phyloP scores from a whole-genome alignment of 768 basidiomycete genomes.

The Cystobasidiopsis lactophilus region DNA sequence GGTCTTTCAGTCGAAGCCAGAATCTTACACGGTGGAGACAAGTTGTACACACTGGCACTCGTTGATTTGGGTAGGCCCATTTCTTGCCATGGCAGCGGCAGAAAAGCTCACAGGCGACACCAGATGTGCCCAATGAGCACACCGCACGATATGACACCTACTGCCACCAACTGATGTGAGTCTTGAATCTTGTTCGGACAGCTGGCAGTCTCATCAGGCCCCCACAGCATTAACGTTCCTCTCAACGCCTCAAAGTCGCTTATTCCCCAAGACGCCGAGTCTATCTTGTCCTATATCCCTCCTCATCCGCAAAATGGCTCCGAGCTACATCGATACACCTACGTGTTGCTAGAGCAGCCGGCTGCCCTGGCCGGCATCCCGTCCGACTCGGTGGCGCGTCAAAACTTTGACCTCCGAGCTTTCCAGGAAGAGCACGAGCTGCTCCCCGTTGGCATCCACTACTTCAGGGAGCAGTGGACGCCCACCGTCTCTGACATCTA shows the following conservation, averaged over 20 bases:
- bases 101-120: background rate
- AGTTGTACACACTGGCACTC: conserved; percentile 68
- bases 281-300: conserved; percentile 41
- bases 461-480: conserved; percentile 59
- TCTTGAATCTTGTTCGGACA: conserved; percentile 6
- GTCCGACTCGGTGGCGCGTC: background rate
- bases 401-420: conserved; percentile 38
- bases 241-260: conserved; percentile 30
- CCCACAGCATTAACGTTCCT: conserved; percentile 50
- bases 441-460: conserved; percentile 50
- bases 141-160: background rate
- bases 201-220: background rate
- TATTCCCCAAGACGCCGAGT: conserved; percentile 14
- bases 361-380: background rate
- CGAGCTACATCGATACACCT: conserved; percentile 68
- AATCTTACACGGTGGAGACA: conserved; percentile 56
- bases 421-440: conserved; percentile 37
- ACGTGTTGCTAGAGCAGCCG: conserved; percentile 52
- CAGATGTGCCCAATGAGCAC: background rate
- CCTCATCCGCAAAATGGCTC: conserved; percentile 81
- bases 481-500: background rate
- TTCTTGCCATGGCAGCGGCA: too few species aligned
- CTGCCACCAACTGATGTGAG: conserved; percentile 40
- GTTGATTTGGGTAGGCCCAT: conserved; percentile 49
- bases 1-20: conserved; percentile 48